Percentiles rank a stretch among this genome's conserved stretches.
These are phyloP conservation scores for Exophiala calicioides DNA, from an alignment of 2,329 filamentous ascomycete species.

Conservation along the genomic window DNA sequence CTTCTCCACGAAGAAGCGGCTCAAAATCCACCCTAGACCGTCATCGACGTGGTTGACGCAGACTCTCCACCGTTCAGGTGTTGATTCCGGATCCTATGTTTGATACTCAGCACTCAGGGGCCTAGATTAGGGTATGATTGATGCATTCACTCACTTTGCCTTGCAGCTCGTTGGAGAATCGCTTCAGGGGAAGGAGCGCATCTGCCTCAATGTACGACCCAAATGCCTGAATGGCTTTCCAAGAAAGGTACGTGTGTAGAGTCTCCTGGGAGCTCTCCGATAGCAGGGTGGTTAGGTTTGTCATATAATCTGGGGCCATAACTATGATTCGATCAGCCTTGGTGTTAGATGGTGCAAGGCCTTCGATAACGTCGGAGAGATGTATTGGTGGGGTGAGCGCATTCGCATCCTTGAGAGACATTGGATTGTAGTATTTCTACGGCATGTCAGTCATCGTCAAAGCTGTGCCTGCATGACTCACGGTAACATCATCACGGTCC, in stretches of 20 bases:
- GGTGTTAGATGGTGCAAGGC: constrained; percentile 54
- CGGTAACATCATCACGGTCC: constrained; percentile 61
- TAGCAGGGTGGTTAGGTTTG: constrained; percentile 59
- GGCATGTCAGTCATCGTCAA: not conserved
- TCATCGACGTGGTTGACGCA: constrained; percentile 61
- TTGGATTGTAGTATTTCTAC: constrained; percentile 64
- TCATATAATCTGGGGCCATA: constrained; percentile 61
- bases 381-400: constrained; percentile 59
- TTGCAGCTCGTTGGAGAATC: constrained; percentile 62
- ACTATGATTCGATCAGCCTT: constrained; percentile 59
- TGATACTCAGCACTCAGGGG: too few species aligned
- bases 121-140: too few species aligned
- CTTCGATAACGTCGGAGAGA: constrained; percentile 54
- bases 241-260: constrained; percentile 63
- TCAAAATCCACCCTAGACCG: constrained; percentile 67
- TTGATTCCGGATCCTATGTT: constrained; percentile 58
- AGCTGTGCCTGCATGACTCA: constrained; percentile 2
- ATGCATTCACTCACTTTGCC: constrained; percentile 55
- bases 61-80: constrained; percentile 65
- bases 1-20: constrained; percentile 69
- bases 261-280: constrained; percentile 55
- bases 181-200: constrained; percentile 59
- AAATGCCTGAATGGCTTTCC: constrained; percentile 62
- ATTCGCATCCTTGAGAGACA: constrained; percentile 57
- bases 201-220: constrained; percentile 59